Evolutionary conservation across 2,329 filamentous ascomycete species (phyloP).

Genomic region (Penicillium sp.): DNA sequence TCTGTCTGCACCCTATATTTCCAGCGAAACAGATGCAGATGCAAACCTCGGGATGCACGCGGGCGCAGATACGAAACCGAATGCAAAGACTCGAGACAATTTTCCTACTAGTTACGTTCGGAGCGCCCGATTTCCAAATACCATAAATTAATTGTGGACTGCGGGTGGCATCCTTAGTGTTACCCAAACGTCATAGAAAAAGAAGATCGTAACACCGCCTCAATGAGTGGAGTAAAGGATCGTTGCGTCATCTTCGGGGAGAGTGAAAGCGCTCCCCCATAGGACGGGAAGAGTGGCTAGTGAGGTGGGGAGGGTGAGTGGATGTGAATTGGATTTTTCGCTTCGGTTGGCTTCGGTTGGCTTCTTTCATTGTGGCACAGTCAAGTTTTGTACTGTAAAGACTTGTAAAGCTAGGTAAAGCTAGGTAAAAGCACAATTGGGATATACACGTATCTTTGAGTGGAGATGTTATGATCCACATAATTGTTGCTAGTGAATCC

Average conservation of each 20-base stretch:
- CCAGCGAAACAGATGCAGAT: neutral
- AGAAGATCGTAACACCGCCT: constrained; percentile 8
- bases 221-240: neutral
- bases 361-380: neutral
- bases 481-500: neutral
- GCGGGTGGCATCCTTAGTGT: neutral
- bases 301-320: neutral
- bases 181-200: constrained; percentile 2
- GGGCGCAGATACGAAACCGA: neutral
- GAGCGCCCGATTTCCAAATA: constrained; percentile 3
- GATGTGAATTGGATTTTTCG: neutral
- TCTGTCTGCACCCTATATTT: neutral
- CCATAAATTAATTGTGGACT: neutral
- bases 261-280: neutral
- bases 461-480: constrained; percentile 4
- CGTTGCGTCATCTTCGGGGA: constrained; percentile 7
- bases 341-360: neutral
- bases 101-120: neutral
- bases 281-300: constrained; percentile 5
- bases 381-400: neutral
- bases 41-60: neutral
- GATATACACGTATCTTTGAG: neutral
- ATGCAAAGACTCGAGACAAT: neutral
- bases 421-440: neutral
- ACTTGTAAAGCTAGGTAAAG: neutral